These are phyloP conservation scores for Malus hybrid DNA, from an alignment of 331 rosid species.

Conservation along the genomic window DNA sequence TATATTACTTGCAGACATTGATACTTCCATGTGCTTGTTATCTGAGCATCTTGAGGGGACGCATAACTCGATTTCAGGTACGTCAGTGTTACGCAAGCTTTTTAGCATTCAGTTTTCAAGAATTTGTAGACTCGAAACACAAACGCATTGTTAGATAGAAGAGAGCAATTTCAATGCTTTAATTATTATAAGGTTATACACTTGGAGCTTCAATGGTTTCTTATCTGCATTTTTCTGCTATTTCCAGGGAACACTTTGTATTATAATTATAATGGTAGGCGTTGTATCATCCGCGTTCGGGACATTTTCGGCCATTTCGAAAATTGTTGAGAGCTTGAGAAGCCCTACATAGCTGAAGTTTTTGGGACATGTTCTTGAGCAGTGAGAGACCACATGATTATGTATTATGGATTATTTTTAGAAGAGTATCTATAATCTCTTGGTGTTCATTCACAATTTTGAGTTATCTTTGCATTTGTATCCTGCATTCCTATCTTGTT, in stretches of 20 bases:
- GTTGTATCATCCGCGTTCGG: conserved; percentile 49
- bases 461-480: conserved; percentile 9
- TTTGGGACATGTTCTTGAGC: no score
- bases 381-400: no score
- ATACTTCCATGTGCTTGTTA: conserved; percentile 89
- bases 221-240: background rate
- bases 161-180: background rate
- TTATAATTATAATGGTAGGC: conserved; percentile 49
- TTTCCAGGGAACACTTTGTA: conserved; percentile 51
- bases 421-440: conserved; percentile 2
- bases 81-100: background rate
- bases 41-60: conserved; percentile 63
- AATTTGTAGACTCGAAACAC: background rate
- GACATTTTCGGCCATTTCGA: conserved; percentile 59
- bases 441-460: conserved; percentile 29
- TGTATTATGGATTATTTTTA: no score
- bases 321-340: conserved; percentile 53
- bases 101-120: background rate
- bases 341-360: background rate
- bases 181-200: background rate
- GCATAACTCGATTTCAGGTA: conserved; percentile 64
- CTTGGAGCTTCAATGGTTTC: background rate
- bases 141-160: background rate
- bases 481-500: background rate
- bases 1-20: conserved; percentile 52